Conservation (phyloP, 1,284 basidiomycete genomes). For the Tilletia setariae region DNA sequence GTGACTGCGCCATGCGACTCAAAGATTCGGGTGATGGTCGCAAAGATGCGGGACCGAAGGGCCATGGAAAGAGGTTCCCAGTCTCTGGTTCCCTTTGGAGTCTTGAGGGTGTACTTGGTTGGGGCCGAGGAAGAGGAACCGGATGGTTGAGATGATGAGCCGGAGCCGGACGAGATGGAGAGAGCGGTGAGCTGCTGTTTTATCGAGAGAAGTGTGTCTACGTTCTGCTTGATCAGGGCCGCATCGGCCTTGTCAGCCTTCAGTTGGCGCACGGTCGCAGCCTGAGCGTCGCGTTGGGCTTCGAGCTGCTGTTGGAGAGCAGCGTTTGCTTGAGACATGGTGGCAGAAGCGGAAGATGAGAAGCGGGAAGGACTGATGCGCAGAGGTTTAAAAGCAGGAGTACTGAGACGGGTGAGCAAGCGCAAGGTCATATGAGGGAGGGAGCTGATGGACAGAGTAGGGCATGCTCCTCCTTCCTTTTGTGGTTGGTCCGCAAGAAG, state of each 20-base stretch:
- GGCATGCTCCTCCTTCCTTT: background rate
- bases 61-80: constrained; percentile 93
- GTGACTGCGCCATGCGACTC: constrained; percentile 83
- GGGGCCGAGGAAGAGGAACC: constrained; percentile 20
- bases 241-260: constrained; percentile 25
- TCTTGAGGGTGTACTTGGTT: constrained; percentile 51
- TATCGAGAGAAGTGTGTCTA: constrained; percentile 8
- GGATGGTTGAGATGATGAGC: background rate
- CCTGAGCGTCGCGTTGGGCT: constrained; percentile 36
- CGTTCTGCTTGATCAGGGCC: background rate
- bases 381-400: background rate
- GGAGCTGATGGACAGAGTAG: background rate
- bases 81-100: constrained; percentile 82
- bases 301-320: constrained; percentile 25
- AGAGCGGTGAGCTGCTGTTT: background rate
- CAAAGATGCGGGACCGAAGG: constrained; percentile 84
- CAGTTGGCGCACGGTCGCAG: constrained; percentile 40
- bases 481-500: background rate
- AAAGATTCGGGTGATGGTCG: constrained; percentile 82
- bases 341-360: background rate
- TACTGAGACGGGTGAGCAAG: background rate
- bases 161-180: background rate
- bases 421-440: background rate
- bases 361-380: background rate
- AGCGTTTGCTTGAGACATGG: background rate